phyloP scores from a whole-genome alignment of 495 filamentous ascomycete species.

The Podospora pseudoanserina region DNA sequence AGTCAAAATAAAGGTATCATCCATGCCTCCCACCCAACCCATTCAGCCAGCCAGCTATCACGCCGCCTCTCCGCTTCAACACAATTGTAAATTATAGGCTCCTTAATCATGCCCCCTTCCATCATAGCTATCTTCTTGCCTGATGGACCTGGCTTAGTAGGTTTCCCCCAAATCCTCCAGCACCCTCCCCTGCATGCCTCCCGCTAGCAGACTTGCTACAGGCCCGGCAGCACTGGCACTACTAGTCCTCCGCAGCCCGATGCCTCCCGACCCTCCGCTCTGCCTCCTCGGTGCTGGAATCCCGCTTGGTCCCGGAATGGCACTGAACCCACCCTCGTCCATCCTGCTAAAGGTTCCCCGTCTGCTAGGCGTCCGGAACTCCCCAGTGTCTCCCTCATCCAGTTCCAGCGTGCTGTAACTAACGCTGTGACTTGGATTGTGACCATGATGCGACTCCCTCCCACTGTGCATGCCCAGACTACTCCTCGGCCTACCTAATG shows the following conservation, averaged over 20 bases:
- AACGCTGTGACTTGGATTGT: slow-evolving; percentile 42
- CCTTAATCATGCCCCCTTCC: slow-evolving; percentile 2
- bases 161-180: slow-evolving; percentile 49
- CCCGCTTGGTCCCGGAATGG: slow-evolving; percentile 48
- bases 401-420: slow-evolving; percentile 44
- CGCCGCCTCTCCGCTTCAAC: neutral
- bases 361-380: slow-evolving; percentile 45
- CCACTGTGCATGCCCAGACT: slow-evolving; percentile 34
- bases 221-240: slow-evolving; percentile 17
- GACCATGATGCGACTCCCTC: slow-evolving; percentile 34
- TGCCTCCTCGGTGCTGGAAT: slow-evolving; percentile 33
- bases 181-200: slow-evolving; percentile 22
- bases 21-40: neutral
- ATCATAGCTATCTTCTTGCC: neutral
- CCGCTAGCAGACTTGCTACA: neutral
- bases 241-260: slow-evolving; percentile 38
- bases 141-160: slow-evolving; percentile 27
- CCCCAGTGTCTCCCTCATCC: slow-evolving; percentile 36
- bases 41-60: neutral
- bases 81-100: neutral
- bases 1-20: neutral
- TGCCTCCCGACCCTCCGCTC: slow-evolving; percentile 36
- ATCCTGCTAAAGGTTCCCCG: slow-evolving; percentile 51
- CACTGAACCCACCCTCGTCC: slow-evolving; percentile 44
- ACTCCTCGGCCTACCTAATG: slow-evolving; percentile 57